A percentile compares a stretch with the other conserved stretches of the same genome.
Conservation (phyloP, 2,329 filamentous ascomycete species). For the Furcasterigmium furcatum region DNA sequence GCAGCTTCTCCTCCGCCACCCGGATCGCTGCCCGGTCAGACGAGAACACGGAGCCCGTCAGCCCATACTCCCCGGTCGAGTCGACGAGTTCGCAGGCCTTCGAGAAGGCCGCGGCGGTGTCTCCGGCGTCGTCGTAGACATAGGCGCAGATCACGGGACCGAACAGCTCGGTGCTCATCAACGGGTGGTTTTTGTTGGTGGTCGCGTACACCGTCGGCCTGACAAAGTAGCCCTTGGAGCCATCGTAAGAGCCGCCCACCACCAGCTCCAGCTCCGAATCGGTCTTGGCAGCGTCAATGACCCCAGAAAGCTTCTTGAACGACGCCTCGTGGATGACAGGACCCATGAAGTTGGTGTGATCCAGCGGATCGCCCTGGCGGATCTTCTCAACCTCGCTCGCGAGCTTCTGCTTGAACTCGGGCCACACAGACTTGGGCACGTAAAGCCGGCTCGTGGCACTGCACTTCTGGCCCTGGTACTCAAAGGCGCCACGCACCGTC, state of each 20-base stretch:
- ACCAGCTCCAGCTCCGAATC: conserved; percentile 72
- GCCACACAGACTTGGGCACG: conserved; percentile 72
- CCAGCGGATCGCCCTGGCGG: conserved; percentile 64
- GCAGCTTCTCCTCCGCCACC: conserved; percentile 66
- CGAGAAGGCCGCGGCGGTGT: conserved; percentile 51
- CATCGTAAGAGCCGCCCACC: conserved; percentile 74
- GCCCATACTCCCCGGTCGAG: conserved; percentile 69
- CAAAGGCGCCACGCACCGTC: conserved; percentile 83
- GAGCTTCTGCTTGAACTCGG: conserved; percentile 65
- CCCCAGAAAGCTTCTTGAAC: conserved; percentile 75
- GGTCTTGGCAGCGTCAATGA: conserved; percentile 76
- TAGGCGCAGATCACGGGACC: conserved; percentile 73
- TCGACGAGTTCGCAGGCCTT: conserved; percentile 63
- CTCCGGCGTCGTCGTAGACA: conserved; percentile 69
- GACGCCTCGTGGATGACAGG: conserved; percentile 81
- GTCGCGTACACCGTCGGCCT: conserved; percentile 80
- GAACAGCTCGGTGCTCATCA: conserved; percentile 78
- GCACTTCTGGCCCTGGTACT: conserved; percentile 91
- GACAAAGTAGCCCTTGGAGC: conserved; percentile 77
- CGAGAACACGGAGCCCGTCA: conserved; percentile 76
- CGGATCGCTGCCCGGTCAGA: conserved; percentile 63
- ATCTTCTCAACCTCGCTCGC: conserved; percentile 67
- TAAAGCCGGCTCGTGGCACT: conserved; percentile 80
- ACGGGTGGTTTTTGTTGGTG: conserved; percentile 68
- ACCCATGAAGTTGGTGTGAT: conserved; percentile 78